phyloP scores from a whole-genome alignment of 768 basidiomycete species.

The Piloderma croceum region DNA sequence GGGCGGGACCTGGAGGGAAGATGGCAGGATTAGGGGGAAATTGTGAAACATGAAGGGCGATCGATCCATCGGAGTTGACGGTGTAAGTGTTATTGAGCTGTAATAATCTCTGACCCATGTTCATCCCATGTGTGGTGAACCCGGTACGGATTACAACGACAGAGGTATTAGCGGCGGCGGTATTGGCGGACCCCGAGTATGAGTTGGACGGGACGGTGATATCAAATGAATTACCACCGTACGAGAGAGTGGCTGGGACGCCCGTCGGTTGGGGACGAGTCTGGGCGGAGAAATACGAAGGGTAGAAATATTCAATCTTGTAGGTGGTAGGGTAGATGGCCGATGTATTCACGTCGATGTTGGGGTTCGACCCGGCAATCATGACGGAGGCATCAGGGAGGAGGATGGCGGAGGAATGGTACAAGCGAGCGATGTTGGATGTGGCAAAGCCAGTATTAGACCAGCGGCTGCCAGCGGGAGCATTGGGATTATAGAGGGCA shows the following conservation, averaged over 20 bases:
- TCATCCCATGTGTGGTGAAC: constrained; percentile 82
- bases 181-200: constrained; percentile 62
- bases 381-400: constrained; percentile 83
- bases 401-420: constrained; percentile 89
- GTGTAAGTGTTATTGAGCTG: constrained; percentile 85
- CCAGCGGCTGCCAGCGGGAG: constrained; percentile 68
- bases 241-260: constrained; percentile 68
- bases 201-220: constrained; percentile 61
- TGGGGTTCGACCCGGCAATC: constrained; percentile 91
- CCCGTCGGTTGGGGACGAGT: constrained; percentile 66
- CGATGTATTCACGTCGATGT: constrained; percentile 69
- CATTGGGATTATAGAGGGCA: constrained; percentile 78
- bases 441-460: constrained; percentile 57
- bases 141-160: constrained; percentile 81
- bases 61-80: constrained; percentile 70
- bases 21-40: constrained; percentile 80
- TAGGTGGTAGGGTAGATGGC: constrained; percentile 72
- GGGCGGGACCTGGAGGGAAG: constrained; percentile 83
- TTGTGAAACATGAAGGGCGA: constrained; percentile 76
- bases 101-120: constrained; percentile 78
- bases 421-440: constrained; percentile 71
- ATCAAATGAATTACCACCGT: constrained; percentile 81
- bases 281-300: constrained; percentile 71
- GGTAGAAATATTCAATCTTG: constrained; percentile 85
- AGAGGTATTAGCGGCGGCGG: constrained; percentile 66